Evolutionary conservation across 2,329 filamentous ascomycete genomes (phyloP), one percentile per base, ranked within the genome.

Genomic region (Ophiosphaerella narmari): DNA sequence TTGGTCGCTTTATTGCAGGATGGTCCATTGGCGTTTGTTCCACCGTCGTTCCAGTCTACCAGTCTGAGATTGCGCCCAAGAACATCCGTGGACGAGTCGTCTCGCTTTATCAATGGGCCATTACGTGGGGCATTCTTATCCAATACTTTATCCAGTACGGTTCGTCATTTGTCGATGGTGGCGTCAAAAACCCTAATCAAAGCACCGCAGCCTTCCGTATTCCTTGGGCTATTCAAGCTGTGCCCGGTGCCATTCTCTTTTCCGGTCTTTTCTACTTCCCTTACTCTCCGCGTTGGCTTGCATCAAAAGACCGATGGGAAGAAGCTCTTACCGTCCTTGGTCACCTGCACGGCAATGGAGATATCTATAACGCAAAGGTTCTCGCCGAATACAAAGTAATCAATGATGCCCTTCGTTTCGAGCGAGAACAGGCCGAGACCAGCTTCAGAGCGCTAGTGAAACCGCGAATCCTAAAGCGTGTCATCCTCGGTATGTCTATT

Each of bases 1-100:
- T 73, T 31, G 70, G 70, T 32, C 86, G 92, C 73, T 86, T 96
- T 56, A 82, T 94, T 71, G 90, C 90, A 48, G 91, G 92, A 76
- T 77, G 96, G 7, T 89, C 91, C 36, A 90, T 96, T 52, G 92
- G 92, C 72, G 89, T 91, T 68, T 80, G 95, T 39, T 96, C 91
- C 0, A 93, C 91, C 40, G 96, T 96, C 60, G 91, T 96, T 1
- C 92, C 92, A 0, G 89, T 96, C 39, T 96, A 96, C 70, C 91
- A 96, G 71, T 93, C 91, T 38, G 92, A 96, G 71, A 96, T 96
- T 14, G 73, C 74, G 2, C 72, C 73, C 12, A 74, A 74, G 50
- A 65, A 73, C 13, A 76, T 75, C 29, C 69, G 74, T 44, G 85
- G 85, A 7, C 78, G 84, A 9, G 80, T 87, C 2, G 82, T 89